phyloP scores from a whole-genome alignment of 371 early-diverging fungal species.

The Apophysomyces variabilis region DNA sequence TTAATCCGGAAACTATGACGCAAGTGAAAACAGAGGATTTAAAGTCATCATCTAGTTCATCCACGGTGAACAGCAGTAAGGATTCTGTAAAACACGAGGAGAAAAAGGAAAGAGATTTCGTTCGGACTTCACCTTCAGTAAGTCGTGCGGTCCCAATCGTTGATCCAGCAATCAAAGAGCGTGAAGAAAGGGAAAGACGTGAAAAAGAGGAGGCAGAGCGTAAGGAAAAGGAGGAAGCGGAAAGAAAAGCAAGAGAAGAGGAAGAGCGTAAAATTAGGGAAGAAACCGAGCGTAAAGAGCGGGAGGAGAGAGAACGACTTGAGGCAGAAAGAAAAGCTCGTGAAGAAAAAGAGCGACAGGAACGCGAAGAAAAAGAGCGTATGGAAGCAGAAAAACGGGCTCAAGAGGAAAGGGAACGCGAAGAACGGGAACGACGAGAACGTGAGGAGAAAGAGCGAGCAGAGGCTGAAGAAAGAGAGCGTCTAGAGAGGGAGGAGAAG shows the following conservation, averaged over 20 bases:
- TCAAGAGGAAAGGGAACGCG: slow-evolving; percentile 15
- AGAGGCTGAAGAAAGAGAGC: slow-evolving; percentile 24
- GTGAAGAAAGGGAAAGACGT: slow-evolving; percentile 50
- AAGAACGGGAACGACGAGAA: slow-evolving; percentile 15
- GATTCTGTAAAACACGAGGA: slow-evolving; percentile 34
- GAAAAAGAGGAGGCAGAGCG: slow-evolving; percentile 50
- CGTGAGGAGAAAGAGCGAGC: slow-evolving; percentile 23
- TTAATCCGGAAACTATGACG: slow-evolving; percentile 74
- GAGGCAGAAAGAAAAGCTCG: slow-evolving; percentile 24
- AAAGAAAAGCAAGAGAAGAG: slow-evolving; percentile 21
- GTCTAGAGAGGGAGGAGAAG: slow-evolving; percentile 1
- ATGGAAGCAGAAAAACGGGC: slow-evolving; percentile 16
- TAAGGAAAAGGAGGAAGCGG: slow-evolving; percentile 42
- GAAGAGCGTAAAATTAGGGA: slow-evolving; percentile 33
- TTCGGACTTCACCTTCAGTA: slow-evolving; percentile 38
- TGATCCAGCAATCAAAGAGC: slow-evolving; percentile 58
- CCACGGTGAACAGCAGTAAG: slow-evolving; percentile 25
- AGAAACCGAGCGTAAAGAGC: slow-evolving; percentile 41
- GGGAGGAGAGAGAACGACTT: slow-evolving; percentile 32
- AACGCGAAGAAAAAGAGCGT: slow-evolving; percentile 16
- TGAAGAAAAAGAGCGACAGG: slow-evolving; percentile 33
- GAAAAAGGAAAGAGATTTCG: slow-evolving; percentile 43
- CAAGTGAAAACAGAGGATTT: slow-evolving; percentile 59
- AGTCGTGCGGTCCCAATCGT: slow-evolving; percentile 67
- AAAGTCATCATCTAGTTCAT: slow-evolving; percentile 24